Evolutionary conservation across 345 rosid genomes (phyloP).

Genomic region (Linum lewisii): DNA sequence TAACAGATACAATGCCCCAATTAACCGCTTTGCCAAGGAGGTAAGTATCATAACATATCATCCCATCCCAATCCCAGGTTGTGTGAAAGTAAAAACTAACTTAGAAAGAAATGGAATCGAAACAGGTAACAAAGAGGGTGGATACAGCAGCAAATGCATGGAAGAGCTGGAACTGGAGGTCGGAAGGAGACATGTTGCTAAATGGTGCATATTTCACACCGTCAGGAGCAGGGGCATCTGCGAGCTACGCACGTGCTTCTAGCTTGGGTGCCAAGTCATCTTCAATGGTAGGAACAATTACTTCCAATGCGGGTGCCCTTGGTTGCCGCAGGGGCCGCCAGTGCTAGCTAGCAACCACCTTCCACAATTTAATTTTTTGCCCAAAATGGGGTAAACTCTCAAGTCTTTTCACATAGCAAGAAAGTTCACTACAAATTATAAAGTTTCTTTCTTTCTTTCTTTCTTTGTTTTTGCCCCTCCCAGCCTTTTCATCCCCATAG

Average conservation of each 20-base stretch:
- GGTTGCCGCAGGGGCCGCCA: slow-evolving; percentile 44
- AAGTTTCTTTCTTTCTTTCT: not conserved
- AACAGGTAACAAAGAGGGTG: slow-evolving; percentile 85
- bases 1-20: slow-evolving; percentile 79
- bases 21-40: slow-evolving; percentile 75
- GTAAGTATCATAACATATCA: slow-evolving; percentile 28
- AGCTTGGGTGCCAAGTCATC: slow-evolving; percentile 90
- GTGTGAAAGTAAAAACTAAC: too few relatives aligned
- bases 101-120: not conserved
- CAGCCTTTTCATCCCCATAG: too few relatives aligned
- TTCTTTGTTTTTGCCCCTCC: not conserved
- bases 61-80: slow-evolving; percentile 1
- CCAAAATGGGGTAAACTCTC: slow-evolving; percentile 4
- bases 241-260: slow-evolving; percentile 83
- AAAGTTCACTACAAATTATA: not conserved
- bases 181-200: slow-evolving; percentile 75
- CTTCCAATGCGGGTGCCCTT: slow-evolving; percentile 67
- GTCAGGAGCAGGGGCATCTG: slow-evolving; percentile 75
- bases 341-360: slow-evolving; percentile 32
- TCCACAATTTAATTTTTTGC: not conserved
- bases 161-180: slow-evolving; percentile 88
- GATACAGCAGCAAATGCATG: slow-evolving; percentile 42
- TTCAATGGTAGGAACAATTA: slow-evolving; percentile 60
- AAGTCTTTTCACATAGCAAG: slow-evolving; percentile 7
- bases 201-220: slow-evolving; percentile 88